Evolutionary conservation across 129 eudicot genomes (phyloP).

Genomic region (Flaveria ramosissima): DNA sequence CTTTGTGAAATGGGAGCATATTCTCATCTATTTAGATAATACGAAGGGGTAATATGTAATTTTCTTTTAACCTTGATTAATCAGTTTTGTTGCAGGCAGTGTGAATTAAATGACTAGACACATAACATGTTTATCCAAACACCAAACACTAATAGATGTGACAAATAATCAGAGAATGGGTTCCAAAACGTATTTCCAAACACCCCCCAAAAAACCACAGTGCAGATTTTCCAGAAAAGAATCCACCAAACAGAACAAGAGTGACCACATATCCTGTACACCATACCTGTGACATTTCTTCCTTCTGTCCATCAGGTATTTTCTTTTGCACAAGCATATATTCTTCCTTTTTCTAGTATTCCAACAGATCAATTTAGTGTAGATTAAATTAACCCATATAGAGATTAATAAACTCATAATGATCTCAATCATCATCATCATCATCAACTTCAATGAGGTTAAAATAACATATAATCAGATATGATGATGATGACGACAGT

Average conservation of each 20-base stretch:
- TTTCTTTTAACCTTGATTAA: neutral
- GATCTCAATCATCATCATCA: too few species aligned
- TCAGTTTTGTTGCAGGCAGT: neutral
- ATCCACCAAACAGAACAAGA: neutral
- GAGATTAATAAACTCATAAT: too few species aligned
- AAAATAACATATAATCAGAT: too few species aligned
- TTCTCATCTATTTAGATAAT: neutral
- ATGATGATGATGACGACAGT: too few species aligned
- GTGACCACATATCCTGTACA: conserved; percentile 15
- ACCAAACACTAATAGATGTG: neutral
- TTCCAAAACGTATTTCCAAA: neutral
- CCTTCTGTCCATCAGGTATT: conserved; percentile 92
- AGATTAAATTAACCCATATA: too few species aligned
- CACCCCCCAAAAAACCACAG: neutral
- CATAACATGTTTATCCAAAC: neutral
- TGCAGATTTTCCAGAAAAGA: conserved; percentile 1
- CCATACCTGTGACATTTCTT: conserved; percentile 96
- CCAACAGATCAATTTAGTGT: conserved; percentile 4
- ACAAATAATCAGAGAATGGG: neutral
- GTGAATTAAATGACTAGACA: neutral
- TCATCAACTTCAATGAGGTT: too few species aligned
- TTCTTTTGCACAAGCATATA: conserved; percentile 96
- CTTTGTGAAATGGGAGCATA: neutral
- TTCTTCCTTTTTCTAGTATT: conserved; percentile 80
- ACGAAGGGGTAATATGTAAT: neutral